Base-by-base conservation (phyloP, 2,329 filamentous ascomycete genomes). In the Passalora sequoiae region DNA sequence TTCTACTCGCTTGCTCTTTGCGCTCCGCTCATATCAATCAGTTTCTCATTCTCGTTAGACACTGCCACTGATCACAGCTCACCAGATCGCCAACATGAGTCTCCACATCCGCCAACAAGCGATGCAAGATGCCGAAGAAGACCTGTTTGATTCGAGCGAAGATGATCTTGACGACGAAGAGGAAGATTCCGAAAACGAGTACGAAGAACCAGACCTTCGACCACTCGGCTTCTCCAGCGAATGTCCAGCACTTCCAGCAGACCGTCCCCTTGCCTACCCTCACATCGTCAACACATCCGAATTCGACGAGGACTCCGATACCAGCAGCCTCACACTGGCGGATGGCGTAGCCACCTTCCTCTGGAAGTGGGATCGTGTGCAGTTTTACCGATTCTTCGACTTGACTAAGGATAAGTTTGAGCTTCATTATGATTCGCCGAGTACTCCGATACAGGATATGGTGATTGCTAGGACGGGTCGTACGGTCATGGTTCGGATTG, bases 311-410 rank as follows among this genome's bases (percentile, higher is more conserved):
- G 29, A 16, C n/a, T 24, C 40, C 1, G 40, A 43, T 19, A 13
- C 9, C n/a, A 10, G 22, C 19, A 20, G 29, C 6, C 16, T 43
- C 2, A 24, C 3, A 4, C 21, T 25, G 10, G 20, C 30, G 4
- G 40, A 43, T 24, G 31, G 31, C 10, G 21, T 37, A 4, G 40
- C 40, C 10, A 43, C 40, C 2, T 43, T 43, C 21, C 21, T 43
- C 10, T 43, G 40, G 40, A 36, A 37, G 15, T 43, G 40, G 30
- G 32, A 43, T 16, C 30, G 28, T 4, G 25, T 24, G 3, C 40
- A 43, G 5, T 43, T 43, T 3, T 27, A 36, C 32, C 17, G 25
- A 16, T 43, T 43, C 40, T 43, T 43, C 12, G 40, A 43, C 33
- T 22, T 16, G 33, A n/a, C 19, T 9, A 22, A 12, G 17, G 13